Conservation (phyloP, 2,329 filamentous ascomycete species). For the Hymenoscyphus occultus region DNA sequence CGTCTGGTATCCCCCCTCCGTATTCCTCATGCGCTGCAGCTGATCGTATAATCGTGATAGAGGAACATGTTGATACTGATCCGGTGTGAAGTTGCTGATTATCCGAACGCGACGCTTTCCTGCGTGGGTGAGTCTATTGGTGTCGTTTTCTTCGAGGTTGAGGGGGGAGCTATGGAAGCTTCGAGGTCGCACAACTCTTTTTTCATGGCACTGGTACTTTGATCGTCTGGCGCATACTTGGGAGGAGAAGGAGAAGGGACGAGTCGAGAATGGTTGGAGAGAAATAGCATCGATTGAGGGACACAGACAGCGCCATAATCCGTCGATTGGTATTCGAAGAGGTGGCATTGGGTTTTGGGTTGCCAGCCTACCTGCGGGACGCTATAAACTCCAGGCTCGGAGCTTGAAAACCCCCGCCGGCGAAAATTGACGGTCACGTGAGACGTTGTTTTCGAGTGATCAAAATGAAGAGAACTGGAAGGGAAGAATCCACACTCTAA, state of each 20-base stretch:
- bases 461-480: no score
- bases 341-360: constrained; percentile 34
- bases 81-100: background rate
- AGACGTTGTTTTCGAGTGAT: no score
- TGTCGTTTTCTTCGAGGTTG: background rate
- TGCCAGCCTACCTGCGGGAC: background rate
- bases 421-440: no score
- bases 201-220: background rate
- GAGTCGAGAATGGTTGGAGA: constrained; percentile 24
- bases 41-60: constrained; percentile 44
- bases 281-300: constrained; percentile 49
- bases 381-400: background rate
- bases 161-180: background rate
- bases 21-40: constrained; percentile 42
- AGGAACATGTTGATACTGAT: constrained; percentile 1
- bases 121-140: background rate
- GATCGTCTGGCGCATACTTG: constrained; percentile 11
- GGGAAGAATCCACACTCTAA: no score
- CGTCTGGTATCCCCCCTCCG: constrained; percentile 39
- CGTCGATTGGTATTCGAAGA: constrained; percentile 46
- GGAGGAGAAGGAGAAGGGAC: background rate
- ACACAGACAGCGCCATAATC: constrained; percentile 63
- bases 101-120: background rate
- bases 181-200: background rate
- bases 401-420: background rate